Conservation (phyloP, 2,329 filamentous ascomycete species). For the Cercospora sp. region DNA sequence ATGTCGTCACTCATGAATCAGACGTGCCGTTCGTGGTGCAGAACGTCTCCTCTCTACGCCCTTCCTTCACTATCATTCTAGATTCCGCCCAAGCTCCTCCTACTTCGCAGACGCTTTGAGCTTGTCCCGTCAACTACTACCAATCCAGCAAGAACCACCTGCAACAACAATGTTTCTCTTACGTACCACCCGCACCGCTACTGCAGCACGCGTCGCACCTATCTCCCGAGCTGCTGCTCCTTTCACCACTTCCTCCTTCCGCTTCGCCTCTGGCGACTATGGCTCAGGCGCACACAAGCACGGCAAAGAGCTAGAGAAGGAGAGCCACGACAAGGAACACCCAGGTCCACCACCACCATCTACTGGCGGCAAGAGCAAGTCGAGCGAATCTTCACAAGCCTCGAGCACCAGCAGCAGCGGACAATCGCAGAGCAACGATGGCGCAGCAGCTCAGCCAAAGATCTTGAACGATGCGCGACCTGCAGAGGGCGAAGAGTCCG, state of each 20-base stretch:
- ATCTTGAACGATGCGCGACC: conserved; percentile 16
- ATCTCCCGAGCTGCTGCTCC: conserved; percentile 4
- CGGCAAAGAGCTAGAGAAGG: conserved; percentile 10
- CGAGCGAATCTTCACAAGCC: neutral
- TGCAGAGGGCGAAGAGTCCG: conserved; percentile 11
- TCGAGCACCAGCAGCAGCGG: neutral
- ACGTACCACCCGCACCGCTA: conserved; percentile 12
- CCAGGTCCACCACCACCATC: conserved; percentile 20
- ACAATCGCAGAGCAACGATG: neutral
- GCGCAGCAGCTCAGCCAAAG: conserved; percentile 8
- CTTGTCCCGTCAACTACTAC: neutral
- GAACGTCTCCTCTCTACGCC: neutral
- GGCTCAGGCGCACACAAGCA: conserved; percentile 19
- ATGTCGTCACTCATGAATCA: conserved; percentile 18
- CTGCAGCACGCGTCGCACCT: neutral
- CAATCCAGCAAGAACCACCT: neutral
- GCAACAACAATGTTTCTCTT: conserved; percentile 19
- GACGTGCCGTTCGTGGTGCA: neutral
- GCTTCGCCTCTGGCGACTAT: conserved; percentile 17
- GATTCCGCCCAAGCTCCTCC: neutral
- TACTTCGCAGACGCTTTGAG: neutral
- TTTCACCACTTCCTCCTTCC: conserved; percentile 11
- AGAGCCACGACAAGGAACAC: conserved; percentile 20
- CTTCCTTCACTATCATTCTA: neutral
- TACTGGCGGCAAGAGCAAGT: conserved; percentile 9